Evolutionary conservation across 306 rosid species (phyloP), one percentile per base, ranked within the genome.

Genomic region (Vigna angularis): DNA sequence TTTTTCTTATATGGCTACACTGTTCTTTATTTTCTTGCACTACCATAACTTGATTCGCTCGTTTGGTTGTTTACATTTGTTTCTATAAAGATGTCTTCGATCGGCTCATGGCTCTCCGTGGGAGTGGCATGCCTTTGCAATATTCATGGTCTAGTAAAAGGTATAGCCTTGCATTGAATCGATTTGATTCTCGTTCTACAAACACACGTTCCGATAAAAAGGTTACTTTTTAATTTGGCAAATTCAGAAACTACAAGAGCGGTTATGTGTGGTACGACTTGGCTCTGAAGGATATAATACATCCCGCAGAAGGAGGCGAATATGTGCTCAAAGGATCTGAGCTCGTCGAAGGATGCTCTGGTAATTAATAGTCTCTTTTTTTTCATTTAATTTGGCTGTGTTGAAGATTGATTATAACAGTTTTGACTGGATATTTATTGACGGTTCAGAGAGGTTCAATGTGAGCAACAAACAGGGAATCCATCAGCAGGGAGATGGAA

Each of bases 101-200:
- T 56, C 87, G 98, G 22, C 89, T 94, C 9, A 83, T 89, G 15
- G 83, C 84, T 3, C 90, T 94, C 0, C 83, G 98, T 76, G 98
- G 97, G 20, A 92, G 83, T 72, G 95, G 90, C 81, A 92, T 94
- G 97, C 97, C 96, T 3, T 73, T 88, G 6, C 89, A 89, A 10
- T 94, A 90, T 75, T 90, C 97, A 59, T 94, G 98, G 98, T 94
- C 98, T 22, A 90, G 97, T 77, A 94, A 92, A 83, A 88, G 96
- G 98, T 64, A 30, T 4, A 1, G 38, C 38, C 13, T 56, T 22
- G 2, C 22, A 5, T 51, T n/a, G 17, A 51, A 51, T 51, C 57
- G 22, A 51, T 51, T n/a, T 9, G 47, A 50, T 16, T 50, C 56
- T 6, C 6, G 28, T 56, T 10, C 6, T 9, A 20, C n/a, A 12